A percentile compares a stretch with the other conserved stretches of the same genome.
Evolutionary conservation across 768 basidiomycete genomes (phyloP).

Genomic region (Termitomyces sp.): DNA sequence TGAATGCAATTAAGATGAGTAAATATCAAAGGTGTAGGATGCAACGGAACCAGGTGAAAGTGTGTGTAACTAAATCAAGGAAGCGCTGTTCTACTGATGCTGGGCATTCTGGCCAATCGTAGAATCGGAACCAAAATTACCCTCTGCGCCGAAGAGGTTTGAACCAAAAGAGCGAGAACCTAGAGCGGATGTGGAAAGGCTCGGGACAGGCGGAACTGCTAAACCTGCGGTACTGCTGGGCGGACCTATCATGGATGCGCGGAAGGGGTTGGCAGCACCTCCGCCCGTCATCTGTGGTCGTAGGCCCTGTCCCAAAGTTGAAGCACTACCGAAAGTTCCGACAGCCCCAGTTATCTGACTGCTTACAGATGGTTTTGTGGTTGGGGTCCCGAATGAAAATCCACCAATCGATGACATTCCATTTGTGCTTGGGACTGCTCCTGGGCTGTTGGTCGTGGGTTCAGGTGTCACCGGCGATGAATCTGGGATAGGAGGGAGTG

Average conservation of each 20-base stretch:
- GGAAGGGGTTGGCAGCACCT: conserved; percentile 57
- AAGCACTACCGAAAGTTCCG: conserved; percentile 31
- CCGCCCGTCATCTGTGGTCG: conserved; percentile 64
- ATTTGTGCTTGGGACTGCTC: conserved; percentile 6
- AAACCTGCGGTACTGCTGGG: conserved; percentile 7
- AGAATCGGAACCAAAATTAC: conserved; percentile 19
- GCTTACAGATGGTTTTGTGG: conserved; percentile 11
- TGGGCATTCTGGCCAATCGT: conserved; percentile 20
- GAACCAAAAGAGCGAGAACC: conserved; percentile 11
- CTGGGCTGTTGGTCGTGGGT: conserved; percentile 20
- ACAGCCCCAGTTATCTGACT: conserved; percentile 31
- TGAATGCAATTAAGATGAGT: conserved; percentile 13
- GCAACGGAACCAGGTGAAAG: conserved; percentile 8
- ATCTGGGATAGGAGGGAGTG: conserved; percentile 68
- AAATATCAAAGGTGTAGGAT: conserved; percentile 10
- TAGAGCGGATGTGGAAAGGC: conserved; percentile 9
- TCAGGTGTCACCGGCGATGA: conserved; percentile 46
- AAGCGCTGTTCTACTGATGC: conserved; percentile 38
- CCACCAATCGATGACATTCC: conserved; percentile 8
- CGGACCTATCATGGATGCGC: conserved; percentile 45
- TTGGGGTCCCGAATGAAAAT: conserved; percentile 14
- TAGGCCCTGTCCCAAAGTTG: conserved; percentile 43
- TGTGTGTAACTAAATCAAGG: conserved; percentile 38
- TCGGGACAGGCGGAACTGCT: conserved; percentile 14
- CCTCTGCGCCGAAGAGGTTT: conserved; percentile 11